Conservation (phyloP, 129 eudicot species). For the Escallonia rubra region DNA sequence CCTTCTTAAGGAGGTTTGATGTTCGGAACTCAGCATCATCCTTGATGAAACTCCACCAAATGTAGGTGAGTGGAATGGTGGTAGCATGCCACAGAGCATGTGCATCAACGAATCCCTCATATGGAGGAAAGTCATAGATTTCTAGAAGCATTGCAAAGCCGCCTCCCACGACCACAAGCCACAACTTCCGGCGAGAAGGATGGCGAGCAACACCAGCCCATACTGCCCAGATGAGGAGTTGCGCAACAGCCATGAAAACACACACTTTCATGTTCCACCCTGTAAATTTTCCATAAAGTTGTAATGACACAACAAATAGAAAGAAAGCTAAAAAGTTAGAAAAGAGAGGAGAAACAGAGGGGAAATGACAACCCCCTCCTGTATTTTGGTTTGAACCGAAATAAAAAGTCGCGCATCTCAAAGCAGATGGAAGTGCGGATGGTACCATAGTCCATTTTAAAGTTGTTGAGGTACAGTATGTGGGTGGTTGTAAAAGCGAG, state of each 20-base stretch:
- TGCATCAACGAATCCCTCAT: slow-evolving; percentile 71
- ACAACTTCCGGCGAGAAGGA: slow-evolving; percentile 79
- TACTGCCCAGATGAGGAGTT: slow-evolving; percentile 67
- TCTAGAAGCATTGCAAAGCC: slow-evolving; percentile 72
- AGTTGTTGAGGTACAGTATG: slow-evolving; percentile 75
- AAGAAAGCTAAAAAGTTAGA: background rate
- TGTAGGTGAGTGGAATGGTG: slow-evolving; percentile 69
- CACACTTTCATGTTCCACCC: slow-evolving; percentile 97
- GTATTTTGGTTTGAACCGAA: background rate
- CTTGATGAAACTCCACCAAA: slow-evolving; percentile 94
- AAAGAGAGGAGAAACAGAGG: no score
- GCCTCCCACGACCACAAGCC: slow-evolving; percentile 68
- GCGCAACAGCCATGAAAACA: slow-evolving; percentile 60
- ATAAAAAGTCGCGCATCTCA: background rate
- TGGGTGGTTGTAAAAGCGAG: slow-evolving; percentile 79
- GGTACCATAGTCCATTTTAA: slow-evolving; percentile 77
- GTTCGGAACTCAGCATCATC: slow-evolving; percentile 77
- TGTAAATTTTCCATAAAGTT: slow-evolving; percentile 23
- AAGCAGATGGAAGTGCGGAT: background rate
- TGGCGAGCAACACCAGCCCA: slow-evolving; percentile 76
- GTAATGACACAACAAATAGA: background rate
- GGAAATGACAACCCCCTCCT: no score
- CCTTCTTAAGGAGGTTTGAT: slow-evolving; percentile 42
- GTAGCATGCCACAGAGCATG: slow-evolving; percentile 93
- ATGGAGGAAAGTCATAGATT: slow-evolving; percentile 83